These are phyloP conservation scores for Grammothele lineata DNA, from an alignment of 768 basidiomycete species.

Conservation along the genomic window DNA sequence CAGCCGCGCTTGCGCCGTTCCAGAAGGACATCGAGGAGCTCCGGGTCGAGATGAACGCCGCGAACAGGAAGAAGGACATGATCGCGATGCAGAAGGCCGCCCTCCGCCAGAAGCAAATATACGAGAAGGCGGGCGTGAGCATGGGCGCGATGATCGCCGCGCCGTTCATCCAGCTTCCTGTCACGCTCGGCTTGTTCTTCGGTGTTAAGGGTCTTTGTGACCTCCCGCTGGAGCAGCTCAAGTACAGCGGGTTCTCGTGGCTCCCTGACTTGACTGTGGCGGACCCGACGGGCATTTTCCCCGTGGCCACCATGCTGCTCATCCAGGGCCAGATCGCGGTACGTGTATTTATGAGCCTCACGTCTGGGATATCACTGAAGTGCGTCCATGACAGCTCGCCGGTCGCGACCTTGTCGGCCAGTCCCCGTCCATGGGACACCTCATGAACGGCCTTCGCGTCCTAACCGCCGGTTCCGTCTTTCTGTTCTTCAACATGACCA, in stretches of 20 bases:
- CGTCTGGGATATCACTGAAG: background rate
- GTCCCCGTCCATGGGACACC: conserved; percentile 52
- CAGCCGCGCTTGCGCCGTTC: conserved; percentile 56
- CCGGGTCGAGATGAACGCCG: conserved; percentile 41
- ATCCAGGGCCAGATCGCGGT: conserved; percentile 74
- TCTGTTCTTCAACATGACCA: conserved; percentile 56
- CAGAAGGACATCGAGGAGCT: conserved; percentile 54
- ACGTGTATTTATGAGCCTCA: too few species aligned
- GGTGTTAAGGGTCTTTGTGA: conserved; percentile 68
- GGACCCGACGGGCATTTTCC: conserved; percentile 78
- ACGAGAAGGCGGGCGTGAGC: conserved; percentile 62
- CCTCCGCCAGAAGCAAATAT: conserved; percentile 47
- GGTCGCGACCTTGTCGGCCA: conserved; percentile 45
- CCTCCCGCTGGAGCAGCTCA: conserved; percentile 69
- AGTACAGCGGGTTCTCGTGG: conserved; percentile 68
- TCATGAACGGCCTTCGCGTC: conserved; percentile 63
- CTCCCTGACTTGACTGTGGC: conserved; percentile 72
- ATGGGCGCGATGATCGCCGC: conserved; percentile 49
- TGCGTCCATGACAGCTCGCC: conserved; percentile 43
- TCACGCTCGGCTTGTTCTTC: conserved; percentile 82
- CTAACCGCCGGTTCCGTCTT: conserved; percentile 47
- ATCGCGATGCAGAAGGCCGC: conserved; percentile 38
- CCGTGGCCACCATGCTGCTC: conserved; percentile 48
- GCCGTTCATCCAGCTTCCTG: conserved; percentile 66
- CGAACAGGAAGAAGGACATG: conserved; percentile 32